phyloP scores from a whole-genome alignment of 83 land plant species.

The Larix sibirica region DNA sequence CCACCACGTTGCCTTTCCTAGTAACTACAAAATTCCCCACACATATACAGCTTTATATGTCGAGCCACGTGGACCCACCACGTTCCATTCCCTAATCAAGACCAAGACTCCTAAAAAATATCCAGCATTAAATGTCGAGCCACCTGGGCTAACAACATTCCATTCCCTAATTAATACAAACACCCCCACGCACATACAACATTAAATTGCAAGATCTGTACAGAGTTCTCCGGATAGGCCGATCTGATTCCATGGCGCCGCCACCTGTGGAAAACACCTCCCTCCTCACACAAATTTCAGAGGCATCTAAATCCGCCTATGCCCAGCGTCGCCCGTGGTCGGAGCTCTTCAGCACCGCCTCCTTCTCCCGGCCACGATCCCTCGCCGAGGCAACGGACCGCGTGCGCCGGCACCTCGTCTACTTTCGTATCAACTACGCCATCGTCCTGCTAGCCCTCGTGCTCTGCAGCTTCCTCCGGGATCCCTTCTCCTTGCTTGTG shows the following conservation, averaged over 20 bases:
- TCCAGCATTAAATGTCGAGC: no score
- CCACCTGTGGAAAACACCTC: neutral
- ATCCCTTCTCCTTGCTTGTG: conserved; percentile 52
- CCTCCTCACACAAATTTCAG: neutral
- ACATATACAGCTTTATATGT: no score
- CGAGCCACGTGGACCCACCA: no score
- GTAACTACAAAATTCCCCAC: no score
- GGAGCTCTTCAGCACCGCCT: conserved; percentile 24
- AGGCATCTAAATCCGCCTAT: conserved; percentile 5
- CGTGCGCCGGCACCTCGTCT: conserved; percentile 31
- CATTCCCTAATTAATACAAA: no score
- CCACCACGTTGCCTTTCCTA: no score
- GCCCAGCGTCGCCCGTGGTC: conserved; percentile 54
- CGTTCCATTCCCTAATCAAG: no score
- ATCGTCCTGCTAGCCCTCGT: conserved; percentile 34
- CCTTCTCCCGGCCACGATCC: conserved; percentile 38
- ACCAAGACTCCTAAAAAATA: no score
- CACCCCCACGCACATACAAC: no score
- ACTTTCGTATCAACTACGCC: conserved; percentile 62
- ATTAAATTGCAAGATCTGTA: no score
- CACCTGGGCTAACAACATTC: no score
- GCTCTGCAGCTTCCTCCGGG: conserved; percentile 51
- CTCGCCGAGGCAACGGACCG: conserved; percentile 41
- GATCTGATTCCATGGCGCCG: neutral
- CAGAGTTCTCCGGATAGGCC: no score